A percentile compares a stretch with the other conserved stretches of the same genome.
These are phyloP conservation scores for Ensete glaucum DNA, from an alignment of 176 grass and related monocot genomes.

Conservation along the genomic window DNA sequence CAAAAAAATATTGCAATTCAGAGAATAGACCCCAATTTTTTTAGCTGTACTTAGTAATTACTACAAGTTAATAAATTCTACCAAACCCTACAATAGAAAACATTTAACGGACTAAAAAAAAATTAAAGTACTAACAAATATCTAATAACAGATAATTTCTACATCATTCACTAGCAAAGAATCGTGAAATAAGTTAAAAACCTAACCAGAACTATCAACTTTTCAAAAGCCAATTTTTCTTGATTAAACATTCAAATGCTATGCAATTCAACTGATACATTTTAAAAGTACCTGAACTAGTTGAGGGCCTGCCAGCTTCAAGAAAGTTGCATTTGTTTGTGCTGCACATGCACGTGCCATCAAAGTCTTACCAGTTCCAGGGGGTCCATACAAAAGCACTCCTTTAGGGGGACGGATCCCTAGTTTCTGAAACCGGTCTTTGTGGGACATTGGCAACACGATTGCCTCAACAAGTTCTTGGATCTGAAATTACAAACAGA, in stretches of 20 bases:
- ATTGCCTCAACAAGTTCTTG: slow-evolving; percentile 93
- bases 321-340: slow-evolving; percentile 86
- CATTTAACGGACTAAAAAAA: neutral
- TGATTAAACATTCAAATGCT: neutral
- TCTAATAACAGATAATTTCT: neutral
- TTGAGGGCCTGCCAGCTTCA: slow-evolving; percentile 81
- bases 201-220: neutral
- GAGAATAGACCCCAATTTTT: neutral
- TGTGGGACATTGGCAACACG: slow-evolving; percentile 76
- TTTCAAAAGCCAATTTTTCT: neutral
- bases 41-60: neutral
- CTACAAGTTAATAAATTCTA: neutral
- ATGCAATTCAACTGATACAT: neutral
- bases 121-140: neutral
- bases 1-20: neutral
- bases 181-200: neutral
- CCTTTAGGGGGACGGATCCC: slow-evolving; percentile 89
- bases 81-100: neutral
- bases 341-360: slow-evolving; percentile 96
- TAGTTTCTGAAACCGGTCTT: slow-evolving; percentile 78
- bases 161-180: neutral
- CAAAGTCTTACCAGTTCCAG: slow-evolving; percentile 84
- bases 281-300: slow-evolving; percentile 54
- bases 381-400: slow-evolving; percentile 90
- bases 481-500: slow-evolving; percentile 33